Percentiles rank a stretch among this genome's conserved stretches.
These are phyloP conservation scores for Scheffersomyces illinoinensis DNA, from an alignment of 1,139 yeast species.

Conservation along the genomic window DNA sequence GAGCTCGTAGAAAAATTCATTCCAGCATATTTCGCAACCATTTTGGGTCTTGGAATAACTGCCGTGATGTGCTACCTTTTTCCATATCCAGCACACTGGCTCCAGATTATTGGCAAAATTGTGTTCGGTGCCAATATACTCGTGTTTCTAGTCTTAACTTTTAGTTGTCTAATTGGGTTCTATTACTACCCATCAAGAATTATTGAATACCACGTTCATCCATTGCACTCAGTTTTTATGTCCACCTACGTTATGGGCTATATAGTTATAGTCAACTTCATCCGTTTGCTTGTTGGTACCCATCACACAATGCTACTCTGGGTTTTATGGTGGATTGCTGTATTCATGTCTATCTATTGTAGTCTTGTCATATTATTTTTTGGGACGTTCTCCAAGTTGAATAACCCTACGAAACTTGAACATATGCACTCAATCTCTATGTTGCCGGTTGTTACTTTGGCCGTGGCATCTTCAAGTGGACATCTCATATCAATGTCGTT, in stretches of 20 bases:
- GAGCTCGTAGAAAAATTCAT: constrained; percentile 34
- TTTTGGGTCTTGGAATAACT: constrained; percentile 87
- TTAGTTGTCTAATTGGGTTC: constrained; percentile 21
- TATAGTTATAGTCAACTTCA: constrained; percentile 61
- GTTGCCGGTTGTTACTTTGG: constrained; percentile 73
- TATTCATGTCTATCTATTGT: constrained; percentile 50
- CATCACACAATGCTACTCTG: constrained; percentile 43
- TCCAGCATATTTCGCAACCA: constrained; percentile 66
- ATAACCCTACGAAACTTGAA: constrained; percentile 19
- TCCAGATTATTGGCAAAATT: constrained; percentile 55
- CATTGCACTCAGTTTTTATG: constrained; percentile 57
- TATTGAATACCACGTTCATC: constrained; percentile 40
- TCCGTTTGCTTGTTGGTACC: constrained; percentile 35
- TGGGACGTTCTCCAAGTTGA: constrained; percentile 35
- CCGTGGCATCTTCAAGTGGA: constrained; percentile 73
- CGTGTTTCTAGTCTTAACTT: constrained; percentile 42
- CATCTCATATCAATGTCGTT: constrained; percentile 48
- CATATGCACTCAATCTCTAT: constrained; percentile 48
- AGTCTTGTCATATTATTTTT: constrained; percentile 57
- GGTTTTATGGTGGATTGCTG: constrained; percentile 71
- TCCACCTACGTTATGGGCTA: constrained; percentile 83
- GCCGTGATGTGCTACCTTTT: constrained; percentile 58
- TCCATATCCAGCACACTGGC: constrained; percentile 67
- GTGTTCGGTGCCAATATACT: constrained; percentile 55
- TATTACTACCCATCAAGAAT: constrained; percentile 36